Evolutionary conservation across 345 rosid genomes (phyloP).

Genomic region (Corymbia maculata): DNA sequence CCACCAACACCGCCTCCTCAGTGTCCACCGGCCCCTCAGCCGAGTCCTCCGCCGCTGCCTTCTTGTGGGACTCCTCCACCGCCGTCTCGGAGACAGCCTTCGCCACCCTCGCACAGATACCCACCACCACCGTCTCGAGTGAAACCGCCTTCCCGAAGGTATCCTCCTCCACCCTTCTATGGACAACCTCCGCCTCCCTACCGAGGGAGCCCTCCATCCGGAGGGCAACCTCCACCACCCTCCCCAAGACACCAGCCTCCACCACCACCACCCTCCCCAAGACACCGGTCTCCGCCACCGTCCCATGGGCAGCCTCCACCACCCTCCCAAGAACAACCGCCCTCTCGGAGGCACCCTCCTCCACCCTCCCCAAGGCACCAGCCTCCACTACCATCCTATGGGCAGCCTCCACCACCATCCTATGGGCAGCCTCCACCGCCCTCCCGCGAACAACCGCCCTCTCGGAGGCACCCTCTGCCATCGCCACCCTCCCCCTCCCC

Average conservation of each 20-base stretch:
- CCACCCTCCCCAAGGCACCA: not conserved
- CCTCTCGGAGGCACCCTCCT: not conserved
- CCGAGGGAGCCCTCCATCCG: not conserved
- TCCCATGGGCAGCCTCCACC: not conserved
- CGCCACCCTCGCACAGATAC: not conserved
- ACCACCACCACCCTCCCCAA: not conserved
- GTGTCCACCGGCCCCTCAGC: not conserved
- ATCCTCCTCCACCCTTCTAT: not conserved
- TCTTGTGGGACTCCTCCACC: not conserved
- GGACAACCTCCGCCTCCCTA: not conserved
- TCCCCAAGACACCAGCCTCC: not conserved
- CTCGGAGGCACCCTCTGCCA: not conserved
- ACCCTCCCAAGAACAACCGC: not conserved
- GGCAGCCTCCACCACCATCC: not conserved
- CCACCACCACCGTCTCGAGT: not conserved
- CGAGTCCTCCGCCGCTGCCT: not conserved
- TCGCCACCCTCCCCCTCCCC: not conserved
- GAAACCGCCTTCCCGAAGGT: not conserved
- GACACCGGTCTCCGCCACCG: not conserved
- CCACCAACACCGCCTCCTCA: not conserved
- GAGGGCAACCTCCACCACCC: not conserved
- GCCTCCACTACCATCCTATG: not conserved
- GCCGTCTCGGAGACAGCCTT: not conserved
- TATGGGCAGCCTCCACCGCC: not conserved
- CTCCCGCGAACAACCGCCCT: not conserved